phyloP scores from a whole-genome alignment of 129 eudicot genomes.

The Tanacetum coccineum region DNA sequence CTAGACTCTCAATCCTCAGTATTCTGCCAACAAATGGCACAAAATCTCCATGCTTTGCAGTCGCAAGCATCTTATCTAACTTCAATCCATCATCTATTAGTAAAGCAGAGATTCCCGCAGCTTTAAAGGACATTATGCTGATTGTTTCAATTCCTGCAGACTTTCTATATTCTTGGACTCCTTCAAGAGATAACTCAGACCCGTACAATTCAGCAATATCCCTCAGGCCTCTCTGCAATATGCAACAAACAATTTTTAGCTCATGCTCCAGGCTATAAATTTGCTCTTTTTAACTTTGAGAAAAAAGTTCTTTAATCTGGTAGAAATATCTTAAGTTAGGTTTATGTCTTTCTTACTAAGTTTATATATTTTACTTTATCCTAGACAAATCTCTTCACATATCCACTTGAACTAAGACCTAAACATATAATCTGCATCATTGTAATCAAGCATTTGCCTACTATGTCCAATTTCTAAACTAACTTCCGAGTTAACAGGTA shows the following conservation, averaged over 20 bases:
- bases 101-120: conserved; percentile 70
- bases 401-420: too few species aligned
- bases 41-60: conserved; percentile 54
- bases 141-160: conserved; percentile 53
- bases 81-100: conserved; percentile 86
- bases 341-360: not conserved
- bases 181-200: conserved; percentile 54
- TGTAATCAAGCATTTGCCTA: too few species aligned
- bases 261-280: not conserved
- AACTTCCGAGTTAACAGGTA: too few species aligned
- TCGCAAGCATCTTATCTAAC: conserved; percentile 54
- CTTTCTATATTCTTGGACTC: conserved; percentile 61
- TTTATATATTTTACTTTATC: not conserved
- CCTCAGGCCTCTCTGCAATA: conserved; percentile 76
- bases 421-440: too few species aligned
- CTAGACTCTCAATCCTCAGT: conserved; percentile 78
- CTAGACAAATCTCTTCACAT: too few species aligned
- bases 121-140: conserved; percentile 61
- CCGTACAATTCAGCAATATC: conserved; percentile 80
- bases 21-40: conserved; percentile 81
- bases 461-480: too few species aligned
- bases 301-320: not conserved
- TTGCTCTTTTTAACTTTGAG: not conserved
- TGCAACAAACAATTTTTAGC: conserved; percentile 1
- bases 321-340: not conserved